Evolutionary conservation across 768 basidiomycete species (phyloP).

Genomic region (Agaricus blazei): DNA sequence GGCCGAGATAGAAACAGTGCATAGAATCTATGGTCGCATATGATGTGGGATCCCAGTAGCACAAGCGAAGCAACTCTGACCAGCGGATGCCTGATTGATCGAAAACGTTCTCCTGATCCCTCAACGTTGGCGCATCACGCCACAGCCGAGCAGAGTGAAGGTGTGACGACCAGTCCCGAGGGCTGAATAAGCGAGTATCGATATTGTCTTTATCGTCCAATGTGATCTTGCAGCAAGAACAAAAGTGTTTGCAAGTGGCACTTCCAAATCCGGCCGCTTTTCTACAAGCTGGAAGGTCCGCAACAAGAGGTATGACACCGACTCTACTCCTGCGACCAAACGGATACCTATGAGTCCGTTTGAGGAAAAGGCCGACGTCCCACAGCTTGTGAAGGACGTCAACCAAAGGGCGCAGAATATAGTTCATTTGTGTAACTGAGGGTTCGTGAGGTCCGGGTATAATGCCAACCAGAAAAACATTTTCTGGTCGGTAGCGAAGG

Average conservation of each 20-base stretch:
- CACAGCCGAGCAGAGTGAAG: not conserved
- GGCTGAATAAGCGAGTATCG: conserved; percentile 1
- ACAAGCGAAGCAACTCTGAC: conserved; percentile 9
- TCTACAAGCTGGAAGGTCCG: conserved; percentile 27
- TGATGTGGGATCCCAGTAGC: conserved; percentile 12
- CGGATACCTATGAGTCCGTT: conserved; percentile 14
- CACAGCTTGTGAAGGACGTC: conserved; percentile 26
- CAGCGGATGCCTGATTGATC: conserved; percentile 9
- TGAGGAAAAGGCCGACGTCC: conserved; percentile 20
- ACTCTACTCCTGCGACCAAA: conserved; percentile 12
- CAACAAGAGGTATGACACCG: conserved; percentile 24
- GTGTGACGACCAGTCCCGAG: not conserved
- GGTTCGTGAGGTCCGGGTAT: conserved; percentile 21
- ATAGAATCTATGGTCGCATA: conserved; percentile 14
- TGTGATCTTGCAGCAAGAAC: conserved; percentile 6
- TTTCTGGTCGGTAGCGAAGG: conserved; percentile 21
- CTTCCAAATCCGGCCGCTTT: conserved; percentile 21
- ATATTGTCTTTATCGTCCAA: conserved; percentile 1
- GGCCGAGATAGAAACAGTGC: conserved; percentile 12
- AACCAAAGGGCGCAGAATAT: conserved; percentile 29
- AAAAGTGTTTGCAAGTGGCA: conserved; percentile 4
- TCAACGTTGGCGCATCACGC: conserved; percentile 1
- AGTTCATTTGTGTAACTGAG: conserved; percentile 24
- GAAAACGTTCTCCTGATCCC: not conserved
- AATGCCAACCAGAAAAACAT: conserved; percentile 29